Conservation (phyloP, 148 eudicot species). For the Suaeda aralocaspica region DNA sequence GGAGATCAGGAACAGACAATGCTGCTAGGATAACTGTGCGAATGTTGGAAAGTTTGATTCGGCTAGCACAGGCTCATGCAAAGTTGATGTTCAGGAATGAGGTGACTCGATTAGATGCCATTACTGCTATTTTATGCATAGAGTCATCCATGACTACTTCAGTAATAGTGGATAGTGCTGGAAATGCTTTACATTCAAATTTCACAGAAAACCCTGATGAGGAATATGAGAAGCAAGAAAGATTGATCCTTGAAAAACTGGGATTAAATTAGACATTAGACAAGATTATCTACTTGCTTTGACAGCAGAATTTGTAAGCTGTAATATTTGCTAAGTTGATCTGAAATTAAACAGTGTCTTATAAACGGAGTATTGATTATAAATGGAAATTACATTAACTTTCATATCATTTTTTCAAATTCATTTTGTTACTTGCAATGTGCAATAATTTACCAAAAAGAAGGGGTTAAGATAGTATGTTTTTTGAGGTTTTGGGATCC, state of each 20-base stretch:
- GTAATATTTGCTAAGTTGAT: too few species aligned
- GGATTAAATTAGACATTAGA: conserved; percentile 47
- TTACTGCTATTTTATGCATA: conserved; percentile 91
- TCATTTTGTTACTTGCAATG: too few species aligned
- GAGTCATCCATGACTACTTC: conserved; percentile 99
- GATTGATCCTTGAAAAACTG: conserved; percentile 63
- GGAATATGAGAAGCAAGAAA: conserved; percentile 87
- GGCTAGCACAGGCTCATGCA: conserved; percentile 98
- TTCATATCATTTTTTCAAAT: too few species aligned
- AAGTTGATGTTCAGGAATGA: conserved; percentile 92
- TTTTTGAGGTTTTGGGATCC: too few species aligned
- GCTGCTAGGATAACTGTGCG: conserved; percentile 95
- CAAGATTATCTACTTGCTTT: too few species aligned
- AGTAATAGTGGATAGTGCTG: conserved; percentile 81
- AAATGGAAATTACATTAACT: too few species aligned
- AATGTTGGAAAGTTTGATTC: conserved; percentile 90
- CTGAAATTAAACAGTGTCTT: too few species aligned
- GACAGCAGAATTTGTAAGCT: too few species aligned
- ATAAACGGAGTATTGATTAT: too few species aligned
- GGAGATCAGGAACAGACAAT: conserved; percentile 77
- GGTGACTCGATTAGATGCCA: conserved; percentile 77
- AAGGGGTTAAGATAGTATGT: too few species aligned
- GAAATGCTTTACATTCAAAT: conserved; percentile 93
- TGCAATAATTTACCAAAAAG: too few species aligned
- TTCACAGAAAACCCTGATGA: conserved; percentile 79